Conservation (phyloP, 2,329 filamentous ascomycete species). For the Penicillium sp. region DNA sequence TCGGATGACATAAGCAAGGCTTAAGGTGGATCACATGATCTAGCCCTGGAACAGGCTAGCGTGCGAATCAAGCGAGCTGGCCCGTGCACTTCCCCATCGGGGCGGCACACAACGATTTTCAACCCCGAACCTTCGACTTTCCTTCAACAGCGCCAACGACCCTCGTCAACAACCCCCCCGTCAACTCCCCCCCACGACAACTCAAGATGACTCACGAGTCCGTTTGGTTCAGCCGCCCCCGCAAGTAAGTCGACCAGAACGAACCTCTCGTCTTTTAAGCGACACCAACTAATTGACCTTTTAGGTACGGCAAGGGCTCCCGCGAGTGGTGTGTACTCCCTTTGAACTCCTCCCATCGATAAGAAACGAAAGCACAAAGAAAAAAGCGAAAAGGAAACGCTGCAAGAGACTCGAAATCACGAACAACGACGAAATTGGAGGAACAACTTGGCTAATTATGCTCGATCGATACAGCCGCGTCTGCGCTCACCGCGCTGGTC, state of each 20-base stretch:
- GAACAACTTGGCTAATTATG: slow-evolving; percentile 26
- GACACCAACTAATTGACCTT: slow-evolving; percentile 8
- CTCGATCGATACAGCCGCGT: slow-evolving; percentile 59
- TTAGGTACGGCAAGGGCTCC: slow-evolving; percentile 78
- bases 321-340: slow-evolving; percentile 75
- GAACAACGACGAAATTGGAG: neutral
- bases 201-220: slow-evolving; percentile 85
- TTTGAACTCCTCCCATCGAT: slow-evolving; percentile 11
- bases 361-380: slow-evolving; percentile 7
- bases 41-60: slow-evolving; percentile 26
- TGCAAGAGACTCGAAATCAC: slow-evolving; percentile 10
- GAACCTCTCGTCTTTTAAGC: neutral
- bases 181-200: slow-evolving; percentile 39
- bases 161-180: slow-evolving; percentile 35
- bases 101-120: slow-evolving; percentile 37
- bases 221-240: slow-evolving; percentile 98
- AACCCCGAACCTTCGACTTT: slow-evolving; percentile 32
- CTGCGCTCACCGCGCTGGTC: slow-evolving; percentile 95
- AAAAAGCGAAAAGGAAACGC: slow-evolving; percentile 2
- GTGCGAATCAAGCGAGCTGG: slow-evolving; percentile 33
- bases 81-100: slow-evolving; percentile 27
- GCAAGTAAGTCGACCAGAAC: slow-evolving; percentile 61
- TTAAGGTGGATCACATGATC: slow-evolving; percentile 4
- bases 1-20: neutral
- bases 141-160: slow-evolving; percentile 38